Conservation (phyloP, 2,329 filamentous ascomycete species). For the Colletotrichum scovillei region DNA sequence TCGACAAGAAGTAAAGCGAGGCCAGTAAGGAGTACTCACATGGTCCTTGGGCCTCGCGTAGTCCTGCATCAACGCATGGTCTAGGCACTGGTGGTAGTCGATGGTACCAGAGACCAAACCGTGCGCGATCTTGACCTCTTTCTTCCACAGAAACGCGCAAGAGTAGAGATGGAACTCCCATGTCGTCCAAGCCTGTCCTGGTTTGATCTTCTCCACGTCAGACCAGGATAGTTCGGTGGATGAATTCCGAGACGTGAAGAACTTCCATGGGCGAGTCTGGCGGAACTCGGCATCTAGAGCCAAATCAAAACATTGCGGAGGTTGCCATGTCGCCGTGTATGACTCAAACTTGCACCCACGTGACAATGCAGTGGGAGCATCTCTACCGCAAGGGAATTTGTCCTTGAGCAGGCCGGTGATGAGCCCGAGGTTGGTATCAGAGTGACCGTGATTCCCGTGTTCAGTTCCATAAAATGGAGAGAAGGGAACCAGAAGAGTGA, state of each 20-base stretch:
- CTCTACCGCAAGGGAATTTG: background rate
- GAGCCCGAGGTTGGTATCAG: background rate
- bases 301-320: constrained; percentile 2
- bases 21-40: constrained; percentile 1
- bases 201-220: background rate
- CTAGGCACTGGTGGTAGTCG: constrained; percentile 16
- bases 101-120: constrained; percentile 11
- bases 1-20: background rate
- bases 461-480: background rate
- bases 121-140: constrained; percentile 10
- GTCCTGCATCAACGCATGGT: constrained; percentile 9
- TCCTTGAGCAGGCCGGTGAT: background rate
- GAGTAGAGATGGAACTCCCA: constrained; percentile 12
- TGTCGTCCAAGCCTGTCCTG: background rate
- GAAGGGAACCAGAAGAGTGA: background rate
- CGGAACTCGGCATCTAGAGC: background rate
- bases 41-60: background rate
- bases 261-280: background rate
- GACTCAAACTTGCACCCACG: constrained; percentile 9
- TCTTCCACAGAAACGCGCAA: constrained; percentile 14
- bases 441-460: background rate
- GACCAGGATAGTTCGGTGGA: background rate
- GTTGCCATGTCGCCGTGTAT: constrained; percentile 15
- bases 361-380: background rate
- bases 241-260: background rate